Conservation (phyloP, 140 eudicot species). For the Erigeron philadelphicus region DNA sequence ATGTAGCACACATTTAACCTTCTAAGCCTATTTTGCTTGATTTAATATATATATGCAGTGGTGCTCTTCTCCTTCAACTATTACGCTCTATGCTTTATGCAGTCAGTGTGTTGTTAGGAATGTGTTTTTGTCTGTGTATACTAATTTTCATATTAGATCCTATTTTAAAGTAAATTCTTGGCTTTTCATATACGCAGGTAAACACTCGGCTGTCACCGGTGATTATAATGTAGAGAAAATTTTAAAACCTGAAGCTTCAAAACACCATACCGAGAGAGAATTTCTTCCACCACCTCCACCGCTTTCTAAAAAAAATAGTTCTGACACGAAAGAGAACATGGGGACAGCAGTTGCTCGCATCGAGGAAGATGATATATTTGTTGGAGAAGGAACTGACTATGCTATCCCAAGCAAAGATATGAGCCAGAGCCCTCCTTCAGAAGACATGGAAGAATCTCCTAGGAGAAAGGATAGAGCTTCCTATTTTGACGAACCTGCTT, state of each 20-base stretch:
- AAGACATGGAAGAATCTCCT: constrained; percentile 99
- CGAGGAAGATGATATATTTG: constrained; percentile 91
- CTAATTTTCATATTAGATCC: not conserved
- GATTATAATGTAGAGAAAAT: constrained; percentile 51
- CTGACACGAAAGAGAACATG: constrained; percentile 48
- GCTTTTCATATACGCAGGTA: constrained; percentile 42
- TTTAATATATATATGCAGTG: not conserved
- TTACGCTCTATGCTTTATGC: not conserved
- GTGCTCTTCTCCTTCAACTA: not conserved
- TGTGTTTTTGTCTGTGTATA: not conserved
- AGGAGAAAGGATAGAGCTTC: constrained; percentile 52
- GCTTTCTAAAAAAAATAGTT: constrained; percentile 44
- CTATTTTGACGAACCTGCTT: constrained; percentile 67
- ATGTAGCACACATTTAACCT: constrained; percentile 12
- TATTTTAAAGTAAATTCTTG: not conserved
- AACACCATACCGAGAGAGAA: constrained; percentile 51
- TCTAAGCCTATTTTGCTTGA: constrained; percentile 11
- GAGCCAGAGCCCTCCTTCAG: constrained; percentile 90
- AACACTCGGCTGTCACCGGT: constrained; percentile 37
- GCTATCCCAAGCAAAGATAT: constrained; percentile 73
- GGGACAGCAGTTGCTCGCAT: constrained; percentile 50
- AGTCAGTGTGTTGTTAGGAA: not conserved
- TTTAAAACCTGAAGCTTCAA: constrained; percentile 39
- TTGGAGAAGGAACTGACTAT: constrained; percentile 87
- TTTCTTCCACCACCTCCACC: constrained; percentile 84